Evolutionary conservation across 2,329 filamentous ascomycete genomes (phyloP), one percentile per base, ranked within the genome.

Genomic region (Ophiostoma pallidulum): DNA sequence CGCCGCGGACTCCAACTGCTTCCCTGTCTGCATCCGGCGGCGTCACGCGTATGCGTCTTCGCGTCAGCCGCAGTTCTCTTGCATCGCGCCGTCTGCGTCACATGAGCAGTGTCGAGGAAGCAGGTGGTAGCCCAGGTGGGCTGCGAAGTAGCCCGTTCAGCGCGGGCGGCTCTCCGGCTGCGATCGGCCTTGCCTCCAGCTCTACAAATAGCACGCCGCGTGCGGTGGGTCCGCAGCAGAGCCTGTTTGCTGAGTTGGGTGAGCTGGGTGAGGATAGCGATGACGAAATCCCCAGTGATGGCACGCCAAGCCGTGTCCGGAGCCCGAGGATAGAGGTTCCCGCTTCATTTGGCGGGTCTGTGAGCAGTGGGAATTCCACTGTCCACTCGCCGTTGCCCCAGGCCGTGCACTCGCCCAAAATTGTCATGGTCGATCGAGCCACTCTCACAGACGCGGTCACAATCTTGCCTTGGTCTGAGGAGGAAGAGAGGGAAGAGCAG

Each of bases 171-270:
- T 54, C 52, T 3, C 50, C 53, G 12, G 52, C 53, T 2, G 39
- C 41, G 77, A 16, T 37, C n/a, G 41, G 36, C 13, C 31, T 40
- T 3, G 28, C 33, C 3, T 72, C 73, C 41, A 79, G 77, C 59
- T 71, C 74, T 53, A 67, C 64, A 16, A 72, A 68, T 51, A 73
- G 70, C 55, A 74, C 53, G 63, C 63, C 40, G 59, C 66, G 47
- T 68, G 67, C 39, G 77, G 74, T 3, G 70, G 77, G 9, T 67
- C 66, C 59, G 16, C 75, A 78, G 14, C 86, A 95, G 68, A 97
- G 85, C 59, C 71, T 98, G 43, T 94, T 92, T 62, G 89, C 89
- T 35, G 92, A 98, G 64, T 75, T 98, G 36, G 87, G 85, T 45
- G 86, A 88, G 55, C 70, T 96, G 37, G 83, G 79, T 52, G 54